phyloP scores from a whole-genome alignment of 495 filamentous ascomycete species.

The Xylaria nigripes region DNA sequence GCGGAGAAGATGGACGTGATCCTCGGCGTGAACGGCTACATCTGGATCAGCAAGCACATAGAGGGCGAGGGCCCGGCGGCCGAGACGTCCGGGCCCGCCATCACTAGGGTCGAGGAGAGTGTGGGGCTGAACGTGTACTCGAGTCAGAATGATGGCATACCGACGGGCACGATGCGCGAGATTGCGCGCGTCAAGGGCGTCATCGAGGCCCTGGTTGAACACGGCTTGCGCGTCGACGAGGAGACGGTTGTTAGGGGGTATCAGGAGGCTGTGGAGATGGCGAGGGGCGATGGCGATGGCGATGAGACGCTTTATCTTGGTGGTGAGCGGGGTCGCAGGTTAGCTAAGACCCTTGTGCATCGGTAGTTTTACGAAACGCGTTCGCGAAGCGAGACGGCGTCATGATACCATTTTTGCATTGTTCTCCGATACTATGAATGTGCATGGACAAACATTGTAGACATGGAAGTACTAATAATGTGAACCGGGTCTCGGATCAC shows the following conservation, averaged over 20 bases:
- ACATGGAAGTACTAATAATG: too few relatives aligned
- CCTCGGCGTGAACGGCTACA: slow-evolving; percentile 90
- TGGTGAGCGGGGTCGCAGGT: slow-evolving; percentile 56
- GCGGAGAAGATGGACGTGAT: slow-evolving; percentile 76
- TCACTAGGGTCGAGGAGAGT: slow-evolving; percentile 79
- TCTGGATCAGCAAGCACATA: slow-evolving; percentile 81
- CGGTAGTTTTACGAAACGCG: slow-evolving; percentile 16
- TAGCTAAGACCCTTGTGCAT: slow-evolving; percentile 53
- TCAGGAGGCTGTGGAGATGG: slow-evolving; percentile 65
- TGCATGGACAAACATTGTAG: too few relatives aligned
- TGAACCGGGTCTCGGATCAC: too few relatives aligned
- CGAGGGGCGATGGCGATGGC: slow-evolving; percentile 47
- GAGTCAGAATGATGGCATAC: slow-evolving; percentile 81
- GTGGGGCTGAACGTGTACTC: slow-evolving; percentile 66
- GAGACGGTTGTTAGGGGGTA: slow-evolving; percentile 81
- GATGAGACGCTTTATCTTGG: slow-evolving; percentile 57
- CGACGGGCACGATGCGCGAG: slow-evolving; percentile 67
- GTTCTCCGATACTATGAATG: too few relatives aligned
- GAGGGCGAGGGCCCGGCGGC: slow-evolving; percentile 38
- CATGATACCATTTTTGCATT: slow-evolving; percentile 5
- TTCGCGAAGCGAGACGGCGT: too few relatives aligned
- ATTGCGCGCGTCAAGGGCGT: slow-evolving; percentile 75
- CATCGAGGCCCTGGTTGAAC: slow-evolving; percentile 69
- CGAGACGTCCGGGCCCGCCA: slow-evolving; percentile 37
- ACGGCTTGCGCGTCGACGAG: slow-evolving; percentile 81